A percentile compares a stretch with the other conserved stretches of the same genome.
These are phyloP conservation scores for Laguncularia racemosa DNA, from an alignment of 345 rosid species.

Conservation along the genomic window DNA sequence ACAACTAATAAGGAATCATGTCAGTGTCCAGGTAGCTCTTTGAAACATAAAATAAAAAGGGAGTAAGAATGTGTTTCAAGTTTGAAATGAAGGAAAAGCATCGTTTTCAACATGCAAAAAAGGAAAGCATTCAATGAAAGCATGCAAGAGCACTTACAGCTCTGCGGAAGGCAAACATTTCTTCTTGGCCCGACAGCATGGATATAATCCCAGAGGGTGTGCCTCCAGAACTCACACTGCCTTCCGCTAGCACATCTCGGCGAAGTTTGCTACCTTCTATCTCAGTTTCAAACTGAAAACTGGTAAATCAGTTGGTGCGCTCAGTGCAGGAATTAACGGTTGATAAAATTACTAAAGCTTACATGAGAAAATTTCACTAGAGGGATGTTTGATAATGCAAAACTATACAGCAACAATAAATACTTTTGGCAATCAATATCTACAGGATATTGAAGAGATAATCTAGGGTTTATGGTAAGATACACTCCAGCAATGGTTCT, in stretches of 20 bases:
- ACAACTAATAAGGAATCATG: too few species aligned
- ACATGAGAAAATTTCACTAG: too few species aligned
- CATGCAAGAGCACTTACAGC: slow-evolving; percentile 49
- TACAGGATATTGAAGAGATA: too few species aligned
- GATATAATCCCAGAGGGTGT: slow-evolving; percentile 57
- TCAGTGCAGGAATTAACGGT: neutral
- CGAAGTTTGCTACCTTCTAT: slow-evolving; percentile 73
- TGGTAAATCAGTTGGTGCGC: slow-evolving; percentile 11
- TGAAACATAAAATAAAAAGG: neutral
- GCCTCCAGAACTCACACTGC: slow-evolving; percentile 59
- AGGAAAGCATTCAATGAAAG: neutral
- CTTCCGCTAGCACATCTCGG: slow-evolving; percentile 69
- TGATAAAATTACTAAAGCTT: too few species aligned
- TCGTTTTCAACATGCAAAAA: neutral
- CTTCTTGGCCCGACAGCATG: slow-evolving; percentile 83
- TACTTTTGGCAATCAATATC: too few species aligned
- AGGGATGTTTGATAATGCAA: too few species aligned
- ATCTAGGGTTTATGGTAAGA: too few species aligned
- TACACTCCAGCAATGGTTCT: neutral
- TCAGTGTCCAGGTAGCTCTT: too few species aligned
- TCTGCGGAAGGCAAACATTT: slow-evolving; percentile 86
- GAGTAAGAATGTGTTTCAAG: neutral
- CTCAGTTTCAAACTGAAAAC: slow-evolving; percentile 94
- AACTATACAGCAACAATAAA: too few species aligned
- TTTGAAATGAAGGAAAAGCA: neutral